phyloP scores from a whole-genome alignment of 139 green algal species.

The Closterium sp. region DNA sequence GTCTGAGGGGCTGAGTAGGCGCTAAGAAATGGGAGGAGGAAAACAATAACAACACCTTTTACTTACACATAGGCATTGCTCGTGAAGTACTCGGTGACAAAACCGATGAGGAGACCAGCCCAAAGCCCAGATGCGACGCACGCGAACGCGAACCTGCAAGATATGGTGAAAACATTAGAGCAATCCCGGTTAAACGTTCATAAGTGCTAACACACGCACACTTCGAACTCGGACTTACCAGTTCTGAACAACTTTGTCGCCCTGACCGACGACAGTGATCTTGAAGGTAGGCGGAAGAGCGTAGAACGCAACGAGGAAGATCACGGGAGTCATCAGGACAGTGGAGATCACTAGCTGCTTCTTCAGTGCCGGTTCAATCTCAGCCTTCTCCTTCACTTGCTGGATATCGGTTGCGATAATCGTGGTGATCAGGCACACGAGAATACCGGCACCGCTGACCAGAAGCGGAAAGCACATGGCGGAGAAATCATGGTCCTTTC shows the following conservation, averaged over 20 bases:
- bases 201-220: background rate
- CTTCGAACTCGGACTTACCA: background rate
- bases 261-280: constrained; percentile 43
- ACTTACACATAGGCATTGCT: constrained; percentile 39
- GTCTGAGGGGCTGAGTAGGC: background rate
- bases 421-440: constrained; percentile 56
- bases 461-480: constrained; percentile 60
- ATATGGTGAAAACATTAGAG: background rate
- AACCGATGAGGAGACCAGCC: constrained; percentile 92
- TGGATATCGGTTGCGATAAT: constrained; percentile 56
- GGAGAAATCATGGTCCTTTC: constrained; percentile 27
- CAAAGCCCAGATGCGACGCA: constrained; percentile 88
- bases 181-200: background rate
- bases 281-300: constrained; percentile 48
- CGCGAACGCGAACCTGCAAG: constrained; percentile 79
- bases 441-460: constrained; percentile 59
- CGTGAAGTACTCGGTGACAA: constrained; percentile 98
- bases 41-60: background rate
- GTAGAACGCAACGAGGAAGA: constrained; percentile 48
- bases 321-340: constrained; percentile 52
- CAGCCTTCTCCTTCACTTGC: constrained; percentile 26
- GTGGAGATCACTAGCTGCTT: constrained; percentile 53
- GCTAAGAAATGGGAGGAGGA: background rate
- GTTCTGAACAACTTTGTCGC: constrained; percentile 22
- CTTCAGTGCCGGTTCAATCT: constrained; percentile 53